These are phyloP conservation scores for Immersiporthe knoxdaviesiana DNA, from an alignment of 2,329 filamentous ascomycete species.

Conservation along the genomic window DNA sequence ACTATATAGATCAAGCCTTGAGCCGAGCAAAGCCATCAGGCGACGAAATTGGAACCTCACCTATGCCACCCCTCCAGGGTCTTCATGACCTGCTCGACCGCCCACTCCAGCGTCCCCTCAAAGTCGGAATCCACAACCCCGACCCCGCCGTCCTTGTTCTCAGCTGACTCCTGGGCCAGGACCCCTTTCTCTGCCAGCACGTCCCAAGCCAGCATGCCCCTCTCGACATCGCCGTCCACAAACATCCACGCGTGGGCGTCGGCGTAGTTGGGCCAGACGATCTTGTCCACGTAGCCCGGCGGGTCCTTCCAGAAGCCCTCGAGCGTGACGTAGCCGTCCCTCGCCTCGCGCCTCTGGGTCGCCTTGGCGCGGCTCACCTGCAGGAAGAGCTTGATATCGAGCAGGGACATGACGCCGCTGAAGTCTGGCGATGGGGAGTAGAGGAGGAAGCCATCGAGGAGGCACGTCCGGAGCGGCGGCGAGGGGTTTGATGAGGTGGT, in stretches of 20 bases:
- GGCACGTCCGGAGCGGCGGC: conserved; percentile 55
- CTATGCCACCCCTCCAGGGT: conserved; percentile 41
- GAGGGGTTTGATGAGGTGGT: conserved; percentile 14
- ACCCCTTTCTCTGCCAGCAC: conserved; percentile 47
- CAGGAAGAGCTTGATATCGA: conserved; percentile 81
- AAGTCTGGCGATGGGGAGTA: conserved; percentile 59
- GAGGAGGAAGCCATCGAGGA: conserved; percentile 89
- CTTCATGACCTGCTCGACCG: conserved; percentile 63
- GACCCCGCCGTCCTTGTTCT: conserved; percentile 43
- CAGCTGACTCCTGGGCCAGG: conserved; percentile 50
- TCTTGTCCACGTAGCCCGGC: conserved; percentile 87
- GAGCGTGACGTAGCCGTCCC: conserved; percentile 77
- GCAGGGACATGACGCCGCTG: conserved; percentile 58
- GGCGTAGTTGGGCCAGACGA: conserved; percentile 96
- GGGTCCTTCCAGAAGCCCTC: conserved; percentile 97
- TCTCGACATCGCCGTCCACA: conserved; percentile 67
- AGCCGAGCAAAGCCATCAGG: neutral
- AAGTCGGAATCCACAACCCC: conserved; percentile 59
- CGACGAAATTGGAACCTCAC: neutral
- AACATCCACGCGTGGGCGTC: conserved; percentile 82
- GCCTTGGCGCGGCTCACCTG: conserved; percentile 67
- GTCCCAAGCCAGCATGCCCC: conserved; percentile 48
- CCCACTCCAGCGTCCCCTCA: conserved; percentile 67
- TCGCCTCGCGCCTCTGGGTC: conserved; percentile 66
- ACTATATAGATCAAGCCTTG: neutral